Evolutionary conservation across 495 filamentous ascomycete genomes (phyloP), one percentile per base, ranked within the genome.

Genomic region (Talaromyces trachyspermus): DNA sequence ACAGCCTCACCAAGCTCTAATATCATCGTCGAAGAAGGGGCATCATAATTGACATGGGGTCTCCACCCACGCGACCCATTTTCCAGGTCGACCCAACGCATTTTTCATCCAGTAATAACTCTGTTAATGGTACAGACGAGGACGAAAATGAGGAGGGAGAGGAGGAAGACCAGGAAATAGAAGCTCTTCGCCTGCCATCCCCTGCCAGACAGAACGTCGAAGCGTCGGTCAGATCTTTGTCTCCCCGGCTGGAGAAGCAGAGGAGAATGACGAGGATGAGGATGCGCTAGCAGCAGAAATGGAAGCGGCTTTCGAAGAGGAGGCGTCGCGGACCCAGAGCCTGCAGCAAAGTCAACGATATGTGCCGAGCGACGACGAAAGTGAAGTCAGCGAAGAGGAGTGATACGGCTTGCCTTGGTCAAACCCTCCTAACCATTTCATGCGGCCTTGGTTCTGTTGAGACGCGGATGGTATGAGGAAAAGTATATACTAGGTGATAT

Each of bases 31-130:
- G 70, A 74, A 8, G 69, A 66, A 4, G n/a, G n/a, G 69, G 72
- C 42, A 54, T 74, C 7, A 74, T 72, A 40, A 74, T 74, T 38
- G 70, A 74, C 41, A 74, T 74, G 70, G 70, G 70, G 23, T 74
- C 70, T 19, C 70, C 70, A 32, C 66, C 63, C 9, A 57, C 59
- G 7, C 61, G 61, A 22, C 59, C 59, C 41, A 37, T 58, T 12
- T 67, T 67, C 49, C 59, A 58, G n/a, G 56, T 69, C 48, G 65
- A 70, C 41, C 63, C 67, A 5, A 60, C 66, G 11, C 66, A 66
- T 55, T 70, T 70, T 54, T 68, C 62, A 8, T 64, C 68, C 14
- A 68, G 62, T 35, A 62, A 69, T 25, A 64, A 68, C 1, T 66
- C 66, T 4, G 53, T 56, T 15, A 57, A 63, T 54, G 51, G 53